phyloP scores from a whole-genome alignment of 208 protist species.

The Leishmania turanica region DNA sequence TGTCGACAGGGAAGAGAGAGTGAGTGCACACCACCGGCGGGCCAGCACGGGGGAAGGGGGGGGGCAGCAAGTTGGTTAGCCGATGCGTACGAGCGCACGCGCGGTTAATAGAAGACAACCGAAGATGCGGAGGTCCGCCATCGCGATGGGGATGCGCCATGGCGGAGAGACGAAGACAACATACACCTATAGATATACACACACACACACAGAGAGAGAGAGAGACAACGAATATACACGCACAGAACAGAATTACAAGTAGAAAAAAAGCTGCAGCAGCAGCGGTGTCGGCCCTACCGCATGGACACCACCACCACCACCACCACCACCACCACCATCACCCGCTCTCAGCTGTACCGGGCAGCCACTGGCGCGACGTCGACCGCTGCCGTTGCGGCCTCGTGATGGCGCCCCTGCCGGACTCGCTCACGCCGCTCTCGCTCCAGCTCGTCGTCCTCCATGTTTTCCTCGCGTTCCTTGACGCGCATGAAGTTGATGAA shows the following conservation, averaged over 20 bases:
- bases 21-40: not conserved
- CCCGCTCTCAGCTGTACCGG: not conserved
- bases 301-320: not conserved
- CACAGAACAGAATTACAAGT: not conserved
- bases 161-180: not conserved
- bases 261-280: not conserved
- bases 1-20: not conserved
- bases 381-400: not conserved
- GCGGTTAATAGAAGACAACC: not conserved
- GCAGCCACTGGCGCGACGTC: not conserved
- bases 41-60: not conserved
- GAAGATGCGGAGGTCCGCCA: not conserved
- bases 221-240: not conserved
- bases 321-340: not conserved
- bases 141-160: not conserved
- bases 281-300: not conserved
- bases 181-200: not conserved
- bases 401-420: conserved; percentile 15
- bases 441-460: conserved; percentile 56
- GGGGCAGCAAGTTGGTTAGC: not conserved
- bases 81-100: not conserved
- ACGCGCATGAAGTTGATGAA: conserved; percentile 77
- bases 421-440: conserved; percentile 21
- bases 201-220: too few relatives aligned
- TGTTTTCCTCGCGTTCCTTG: conserved; percentile 60